phyloP scores from a whole-genome alignment of 1,284 basidiomycete genomes.

The Puccinia hordei region DNA sequence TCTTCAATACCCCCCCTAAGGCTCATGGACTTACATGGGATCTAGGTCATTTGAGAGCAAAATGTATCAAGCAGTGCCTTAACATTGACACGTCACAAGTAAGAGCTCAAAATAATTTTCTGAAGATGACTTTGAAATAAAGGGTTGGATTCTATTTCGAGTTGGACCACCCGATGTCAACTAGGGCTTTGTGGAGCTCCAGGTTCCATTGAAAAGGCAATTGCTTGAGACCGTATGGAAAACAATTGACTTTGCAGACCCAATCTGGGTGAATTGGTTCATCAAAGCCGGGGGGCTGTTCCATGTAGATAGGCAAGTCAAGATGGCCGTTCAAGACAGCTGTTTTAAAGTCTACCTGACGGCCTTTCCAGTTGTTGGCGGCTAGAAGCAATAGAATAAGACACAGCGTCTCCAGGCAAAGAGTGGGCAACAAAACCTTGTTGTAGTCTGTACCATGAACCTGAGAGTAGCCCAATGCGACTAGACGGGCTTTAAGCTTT shows the following conservation, averaged over 20 bases:
- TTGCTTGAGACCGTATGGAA: conserved; percentile 28
- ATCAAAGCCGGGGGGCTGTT: conserved; percentile 19
- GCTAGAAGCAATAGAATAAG: not conserved
- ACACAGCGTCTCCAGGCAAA: not conserved
- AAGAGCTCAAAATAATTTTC: not conserved
- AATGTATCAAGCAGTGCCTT: too few species aligned
- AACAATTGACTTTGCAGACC: not conserved
- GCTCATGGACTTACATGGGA: too few species aligned
- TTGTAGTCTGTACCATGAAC: conserved; percentile 7
- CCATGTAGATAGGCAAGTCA: not conserved
- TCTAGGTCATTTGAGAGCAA: too few species aligned
- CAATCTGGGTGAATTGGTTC: not conserved
- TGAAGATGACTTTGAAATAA: not conserved
- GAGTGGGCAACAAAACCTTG: not conserved
- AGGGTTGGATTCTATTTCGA: conserved; percentile 4
- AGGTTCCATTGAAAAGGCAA: conserved; percentile 22
- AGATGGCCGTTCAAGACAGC: conserved; percentile 8
- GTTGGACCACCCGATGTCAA: not conserved
- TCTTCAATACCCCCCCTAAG: too few species aligned
- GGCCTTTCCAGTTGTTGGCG: not conserved
- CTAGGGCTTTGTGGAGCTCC: not conserved
- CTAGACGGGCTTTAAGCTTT: not conserved
- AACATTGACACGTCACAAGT: too few species aligned
- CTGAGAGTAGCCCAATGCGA: not conserved
- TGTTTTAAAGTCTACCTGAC: conserved; percentile 9